phyloP scores from a whole-genome alignment of 2,329 filamentous ascomycete species.

The Claviceps capensis region DNA sequence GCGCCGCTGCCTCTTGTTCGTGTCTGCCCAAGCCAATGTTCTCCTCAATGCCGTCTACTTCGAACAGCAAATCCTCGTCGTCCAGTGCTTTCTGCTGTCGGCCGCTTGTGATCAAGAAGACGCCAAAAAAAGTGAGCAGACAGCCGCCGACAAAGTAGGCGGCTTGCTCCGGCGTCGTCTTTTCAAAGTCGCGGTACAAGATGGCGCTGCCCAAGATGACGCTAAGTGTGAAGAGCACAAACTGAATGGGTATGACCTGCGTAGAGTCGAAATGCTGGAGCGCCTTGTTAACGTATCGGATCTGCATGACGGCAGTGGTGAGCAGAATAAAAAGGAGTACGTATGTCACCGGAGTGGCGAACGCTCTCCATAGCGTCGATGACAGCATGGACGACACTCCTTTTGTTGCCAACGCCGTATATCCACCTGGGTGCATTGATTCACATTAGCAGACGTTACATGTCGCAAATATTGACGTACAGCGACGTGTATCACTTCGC shows the following conservation, averaged over 20 bases:
- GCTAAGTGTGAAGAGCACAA: conserved; percentile 89
- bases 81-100: conserved; percentile 48
- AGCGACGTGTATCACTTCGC: neutral
- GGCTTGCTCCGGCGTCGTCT: conserved; percentile 58
- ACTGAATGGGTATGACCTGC: conserved; percentile 94
- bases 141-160: conserved; percentile 84
- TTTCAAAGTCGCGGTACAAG: conserved; percentile 88
- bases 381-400: conserved; percentile 92
- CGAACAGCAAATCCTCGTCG: conserved; percentile 37
- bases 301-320: conserved; percentile 84
- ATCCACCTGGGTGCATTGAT: conserved; percentile 51
- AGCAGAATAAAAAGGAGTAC: conserved; percentile 67
- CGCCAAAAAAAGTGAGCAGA: conserved; percentile 81
- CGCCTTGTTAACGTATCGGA: conserved; percentile 82
- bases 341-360: conserved; percentile 88
- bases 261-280: conserved; percentile 93
- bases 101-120: conserved; percentile 93
- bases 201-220: conserved; percentile 91
- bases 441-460: neutral
- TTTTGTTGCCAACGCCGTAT: conserved; percentile 94
- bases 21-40: conserved; percentile 47
- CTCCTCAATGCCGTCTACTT: conserved; percentile 47
- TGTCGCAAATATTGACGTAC: no score
- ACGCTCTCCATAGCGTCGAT: conserved; percentile 74
- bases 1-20: conserved; percentile 12